phyloP scores from a whole-genome alignment of 1,284 basidiomycete genomes.

The Xanthoconium separans region DNA sequence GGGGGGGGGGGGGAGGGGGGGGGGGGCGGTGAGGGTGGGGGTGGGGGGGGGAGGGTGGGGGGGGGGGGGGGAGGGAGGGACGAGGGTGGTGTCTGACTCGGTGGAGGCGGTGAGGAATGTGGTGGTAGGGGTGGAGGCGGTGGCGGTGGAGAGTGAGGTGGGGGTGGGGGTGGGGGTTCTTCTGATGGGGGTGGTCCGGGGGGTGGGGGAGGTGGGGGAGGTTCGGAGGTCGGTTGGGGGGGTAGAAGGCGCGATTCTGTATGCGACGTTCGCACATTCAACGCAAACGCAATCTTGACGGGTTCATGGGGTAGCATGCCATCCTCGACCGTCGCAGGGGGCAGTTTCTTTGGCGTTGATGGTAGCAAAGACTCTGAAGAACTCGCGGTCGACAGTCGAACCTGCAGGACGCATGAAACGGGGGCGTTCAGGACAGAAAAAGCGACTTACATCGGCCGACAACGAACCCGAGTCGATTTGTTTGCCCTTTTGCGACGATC shows the following conservation, averaged over 20 bases:
- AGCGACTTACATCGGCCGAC: conserved; percentile 19
- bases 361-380: conserved; percentile 11
- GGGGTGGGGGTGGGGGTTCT: conserved; percentile 21
- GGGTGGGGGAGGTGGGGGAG: conserved; percentile 33
- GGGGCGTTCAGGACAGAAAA: conserved; percentile 3
- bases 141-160: conserved; percentile 22
- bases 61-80: conserved; percentile 7
- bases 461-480: conserved; percentile 22
- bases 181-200: conserved; percentile 27
- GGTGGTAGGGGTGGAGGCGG: conserved; percentile 2
- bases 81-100: conserved; percentile 9
- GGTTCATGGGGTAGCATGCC: conserved; percentile 29
- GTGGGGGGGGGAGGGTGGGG: conserved; percentile 10
- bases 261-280: conserved; percentile 28
- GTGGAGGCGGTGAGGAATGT: conserved; percentile 10
- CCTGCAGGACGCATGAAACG: conserved; percentile 14
- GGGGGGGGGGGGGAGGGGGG: conserved; percentile 19
- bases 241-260: conserved; percentile 28
- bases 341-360: conserved; percentile 13
- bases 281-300: conserved; percentile 33
- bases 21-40: conserved; percentile 21
- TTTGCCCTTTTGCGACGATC: conserved; percentile 28
- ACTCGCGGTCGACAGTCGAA: conserved; percentile 5
- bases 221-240: conserved; percentile 29
- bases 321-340: conserved; percentile 23